phyloP scores from a whole-genome alignment of 805 yeast genomes.

The Cyberlindnera mycetangii region DNA sequence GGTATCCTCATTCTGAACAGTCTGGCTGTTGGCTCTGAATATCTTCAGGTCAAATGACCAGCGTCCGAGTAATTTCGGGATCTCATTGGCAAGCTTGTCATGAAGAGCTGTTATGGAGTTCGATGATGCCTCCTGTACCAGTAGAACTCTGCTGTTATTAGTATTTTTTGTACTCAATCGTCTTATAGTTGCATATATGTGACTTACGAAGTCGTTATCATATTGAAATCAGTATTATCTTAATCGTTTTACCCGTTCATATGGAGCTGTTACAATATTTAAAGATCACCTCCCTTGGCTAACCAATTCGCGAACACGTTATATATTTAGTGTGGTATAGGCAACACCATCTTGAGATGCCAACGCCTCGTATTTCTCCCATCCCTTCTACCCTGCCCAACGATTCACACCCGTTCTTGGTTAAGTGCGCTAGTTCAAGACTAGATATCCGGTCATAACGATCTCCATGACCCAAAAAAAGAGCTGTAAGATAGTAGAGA shows the following conservation, averaged over 20 bases:
- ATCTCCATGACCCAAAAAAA: too few species aligned
- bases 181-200: background rate
- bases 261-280: background rate
- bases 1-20: constrained; percentile 22
- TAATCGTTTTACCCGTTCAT: background rate
- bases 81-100: constrained; percentile 64
- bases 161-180: background rate
- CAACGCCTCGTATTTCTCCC: too few species aligned
- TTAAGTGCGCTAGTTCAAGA: too few species aligned
- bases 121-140: constrained; percentile 46
- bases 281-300: too few species aligned
- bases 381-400: too few species aligned
- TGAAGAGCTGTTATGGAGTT: constrained; percentile 66
- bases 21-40: constrained; percentile 57
- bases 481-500: too few species aligned
- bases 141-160: constrained; percentile 32
- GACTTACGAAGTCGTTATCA: constrained; percentile 11
- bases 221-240: background rate
- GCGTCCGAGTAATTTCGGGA: constrained; percentile 57
- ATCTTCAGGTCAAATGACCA: constrained; percentile 72
- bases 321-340: background rate
- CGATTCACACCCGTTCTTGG: too few species aligned
- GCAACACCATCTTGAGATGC: background rate
- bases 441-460: too few species aligned
- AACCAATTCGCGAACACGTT: background rate